Percentiles rank a stretch among this genome's conserved stretches.
phyloP scores from a whole-genome alignment of 83 land plant species.

The Larix sibirica region DNA sequence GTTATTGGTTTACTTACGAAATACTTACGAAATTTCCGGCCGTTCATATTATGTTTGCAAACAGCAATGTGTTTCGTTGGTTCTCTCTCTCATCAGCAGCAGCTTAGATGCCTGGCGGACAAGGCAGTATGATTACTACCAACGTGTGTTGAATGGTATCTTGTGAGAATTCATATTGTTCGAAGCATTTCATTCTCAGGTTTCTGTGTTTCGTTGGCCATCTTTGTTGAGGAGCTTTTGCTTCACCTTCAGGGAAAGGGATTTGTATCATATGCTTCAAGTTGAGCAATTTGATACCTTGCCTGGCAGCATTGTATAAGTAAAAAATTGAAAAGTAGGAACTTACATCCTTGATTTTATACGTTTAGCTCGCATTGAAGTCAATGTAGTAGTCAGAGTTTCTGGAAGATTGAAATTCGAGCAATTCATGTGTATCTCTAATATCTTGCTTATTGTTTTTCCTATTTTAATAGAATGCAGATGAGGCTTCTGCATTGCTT shows the following conservation, averaged over 20 bases:
- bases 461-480: constrained; percentile 1
- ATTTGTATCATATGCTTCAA: constrained; percentile 10
- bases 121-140: constrained; percentile 98
- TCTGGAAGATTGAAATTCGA: constrained; percentile 11
- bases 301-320: constrained; percentile 8
- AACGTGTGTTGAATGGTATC: constrained; percentile 96
- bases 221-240: not conserved
- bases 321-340: not conserved
- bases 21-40: not conserved
- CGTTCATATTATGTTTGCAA: not conserved
- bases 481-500: not conserved
- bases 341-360: not conserved
- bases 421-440: constrained; percentile 5
- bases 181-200: constrained; percentile 1
- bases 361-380: not conserved
- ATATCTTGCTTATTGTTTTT: not conserved
- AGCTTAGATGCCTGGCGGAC: constrained; percentile 99
- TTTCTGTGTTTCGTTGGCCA: not conserved
- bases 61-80: constrained; percentile 99
- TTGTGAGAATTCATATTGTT: constrained; percentile 38
- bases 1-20: not conserved
- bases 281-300: constrained; percentile 9
- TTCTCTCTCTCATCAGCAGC: constrained; percentile 94
- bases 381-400: not conserved
- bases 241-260: not conserved